Evolutionary conservation across 495 filamentous ascomycete species (phyloP), one percentile per base, ranked within the genome.

Genomic region (Haplographium delicatum): DNA sequence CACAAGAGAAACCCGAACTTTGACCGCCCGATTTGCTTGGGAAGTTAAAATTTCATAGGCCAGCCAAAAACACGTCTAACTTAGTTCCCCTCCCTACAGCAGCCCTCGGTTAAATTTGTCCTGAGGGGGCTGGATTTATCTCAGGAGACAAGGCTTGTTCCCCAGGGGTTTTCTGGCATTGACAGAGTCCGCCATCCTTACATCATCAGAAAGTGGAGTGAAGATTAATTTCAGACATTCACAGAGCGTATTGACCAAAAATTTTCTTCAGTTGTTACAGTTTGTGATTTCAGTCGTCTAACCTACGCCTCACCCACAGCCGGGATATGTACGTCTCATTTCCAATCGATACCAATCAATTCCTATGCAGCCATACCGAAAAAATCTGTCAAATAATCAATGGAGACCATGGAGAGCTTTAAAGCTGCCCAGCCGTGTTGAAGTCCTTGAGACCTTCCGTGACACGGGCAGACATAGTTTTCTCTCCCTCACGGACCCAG

Each of bases 401-500:
- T n/a, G 34, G 33, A 31, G 7, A 24, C 9, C 33, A 10, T 24
- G 2, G 25, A 11, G 30, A 10, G 22, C 22, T 65, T 87, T 89
- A 97, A 68, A 96, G 71, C 71, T 91, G 80, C 62, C 79, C 79
- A 59, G 89, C 79, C 54, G 90, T 83, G 72, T 91, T 90, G 82
- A 98, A 98, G 72, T 96, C 93, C 55, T 82, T 73, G 46, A 99
- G 81, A 28, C 82, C 89, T 62, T 84, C 82, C 65, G 79, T 68
- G 35, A 96, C 82, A 62, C 91, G 84, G 56, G 77, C 74, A 58
- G 76, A 81, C 91, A 96, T 97, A 63, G 85, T 93, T 83, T 96
- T 93, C 81, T 97, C 91, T 62, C 91, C 91, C 75, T 94, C 89
- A 53, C 91, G 86, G 39, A 97, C 85, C 86, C 85, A 88, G 58